These are phyloP conservation scores for Setaria viridis DNA, from an alignment of 202 grass and related monocot species.

Conservation along the genomic window DNA sequence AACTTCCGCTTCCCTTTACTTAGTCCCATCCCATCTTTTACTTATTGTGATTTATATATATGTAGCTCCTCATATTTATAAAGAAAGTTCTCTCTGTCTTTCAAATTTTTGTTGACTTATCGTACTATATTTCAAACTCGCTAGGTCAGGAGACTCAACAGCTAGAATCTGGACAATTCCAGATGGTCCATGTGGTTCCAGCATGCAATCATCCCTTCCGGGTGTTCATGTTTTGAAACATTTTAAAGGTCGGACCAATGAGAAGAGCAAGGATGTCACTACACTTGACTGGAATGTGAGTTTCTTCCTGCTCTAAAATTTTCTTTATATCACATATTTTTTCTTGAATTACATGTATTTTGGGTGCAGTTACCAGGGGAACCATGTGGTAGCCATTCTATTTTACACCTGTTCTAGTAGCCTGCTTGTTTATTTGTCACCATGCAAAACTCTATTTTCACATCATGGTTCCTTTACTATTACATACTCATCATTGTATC, in stretches of 20 bases:
- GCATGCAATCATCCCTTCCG: conserved; percentile 57
- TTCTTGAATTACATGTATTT: background rate
- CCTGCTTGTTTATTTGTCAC: background rate
- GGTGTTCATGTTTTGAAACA: conserved; percentile 94
- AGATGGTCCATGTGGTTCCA: conserved; percentile 81
- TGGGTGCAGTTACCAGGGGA: background rate
- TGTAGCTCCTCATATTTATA: background rate
- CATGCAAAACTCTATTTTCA: conserved; percentile 1
- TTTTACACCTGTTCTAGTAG: conserved; percentile 16
- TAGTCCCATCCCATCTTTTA: background rate
- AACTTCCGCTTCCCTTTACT: background rate
- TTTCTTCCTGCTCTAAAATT: conserved; percentile 27
- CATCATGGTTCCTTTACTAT: conserved; percentile 19
- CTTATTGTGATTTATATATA: conserved; percentile 28
- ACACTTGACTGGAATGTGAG: conserved; percentile 99
- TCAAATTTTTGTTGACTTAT: conserved; percentile 25
- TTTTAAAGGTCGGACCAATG: conserved; percentile 88
- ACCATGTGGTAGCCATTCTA: conserved; percentile 9
- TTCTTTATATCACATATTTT: background rate
- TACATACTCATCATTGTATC: conserved; percentile 11
- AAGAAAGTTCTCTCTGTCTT: conserved; percentile 10
- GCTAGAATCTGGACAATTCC: conserved; percentile 99
- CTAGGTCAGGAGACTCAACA: conserved; percentile 94
- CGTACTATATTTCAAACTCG: conserved; percentile 41
- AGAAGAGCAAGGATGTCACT: conserved; percentile 99